A percentile compares a stretch with the other conserved stretches of the same genome.
Conservation (phyloP, 768 basidiomycete genomes). For the Trametes gibbosa region DNA sequence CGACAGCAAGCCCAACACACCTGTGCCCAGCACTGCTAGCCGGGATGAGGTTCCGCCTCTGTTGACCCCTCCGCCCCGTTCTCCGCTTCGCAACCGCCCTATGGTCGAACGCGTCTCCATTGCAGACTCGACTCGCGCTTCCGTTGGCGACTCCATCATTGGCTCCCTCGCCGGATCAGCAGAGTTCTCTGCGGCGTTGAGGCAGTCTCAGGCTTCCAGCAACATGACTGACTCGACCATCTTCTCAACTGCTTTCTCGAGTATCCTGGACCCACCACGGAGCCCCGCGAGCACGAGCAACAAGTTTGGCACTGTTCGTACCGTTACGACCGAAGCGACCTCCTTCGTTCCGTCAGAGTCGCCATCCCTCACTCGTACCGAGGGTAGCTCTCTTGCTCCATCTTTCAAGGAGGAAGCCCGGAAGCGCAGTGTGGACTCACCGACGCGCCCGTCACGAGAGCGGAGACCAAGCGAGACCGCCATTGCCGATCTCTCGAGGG, state of each 20-base stretch:
- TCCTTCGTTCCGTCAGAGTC: constrained; percentile 52
- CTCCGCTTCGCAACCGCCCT: constrained; percentile 48
- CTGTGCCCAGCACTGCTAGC: constrained; percentile 28
- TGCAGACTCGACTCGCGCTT: constrained; percentile 30
- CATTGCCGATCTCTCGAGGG: constrained; percentile 59
- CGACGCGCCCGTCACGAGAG: constrained; percentile 40
- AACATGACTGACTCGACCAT: constrained; percentile 51
- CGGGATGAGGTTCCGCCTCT: constrained; percentile 40
- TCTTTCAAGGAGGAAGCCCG: constrained; percentile 44
- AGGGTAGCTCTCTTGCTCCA: constrained; percentile 57
- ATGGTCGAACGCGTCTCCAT: constrained; percentile 26
- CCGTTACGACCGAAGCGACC: constrained; percentile 79
- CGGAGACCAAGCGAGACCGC: constrained; percentile 63
- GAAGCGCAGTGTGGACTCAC: constrained; percentile 30
- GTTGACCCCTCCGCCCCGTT: constrained; percentile 43
- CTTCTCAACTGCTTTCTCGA: constrained; percentile 57
- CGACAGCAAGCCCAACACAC: constrained; percentile 13
- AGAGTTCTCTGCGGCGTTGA: constrained; percentile 32
- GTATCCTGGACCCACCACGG: constrained; percentile 33
- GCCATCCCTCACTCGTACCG: constrained; percentile 63
- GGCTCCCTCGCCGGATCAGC: constrained; percentile 34
- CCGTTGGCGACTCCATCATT: constrained; percentile 38
- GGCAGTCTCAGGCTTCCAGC: constrained; percentile 65
- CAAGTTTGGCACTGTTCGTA: constrained; percentile 77
- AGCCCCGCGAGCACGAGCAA: constrained; percentile 43